These are phyloP conservation scores for Avena sativa DNA, from an alignment of 176 grass and related monocot species.

Conservation along the genomic window DNA sequence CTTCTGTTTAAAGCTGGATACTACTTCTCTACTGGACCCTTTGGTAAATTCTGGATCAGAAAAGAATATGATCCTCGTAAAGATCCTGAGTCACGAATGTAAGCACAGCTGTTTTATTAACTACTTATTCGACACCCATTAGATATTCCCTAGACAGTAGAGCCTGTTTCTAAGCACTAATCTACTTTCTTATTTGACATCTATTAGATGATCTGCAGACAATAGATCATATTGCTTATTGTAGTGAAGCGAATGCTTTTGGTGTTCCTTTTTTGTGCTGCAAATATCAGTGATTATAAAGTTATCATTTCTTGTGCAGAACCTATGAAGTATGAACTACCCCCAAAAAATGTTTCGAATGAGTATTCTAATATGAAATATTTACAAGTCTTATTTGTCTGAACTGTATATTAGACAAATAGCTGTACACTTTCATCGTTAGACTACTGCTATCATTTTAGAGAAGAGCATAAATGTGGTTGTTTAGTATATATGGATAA, in stretches of 20 bases:
- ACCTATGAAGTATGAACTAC: slow-evolving; percentile 15
- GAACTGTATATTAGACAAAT: slow-evolving; percentile 1
- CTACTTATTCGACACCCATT: slow-evolving; percentile 14
- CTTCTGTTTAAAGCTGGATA: slow-evolving; percentile 98
- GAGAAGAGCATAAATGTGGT: not conserved
- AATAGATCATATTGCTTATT: slow-evolving; percentile 7
- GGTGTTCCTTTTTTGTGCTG: not conserved
- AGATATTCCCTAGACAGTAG: slow-evolving; percentile 1
- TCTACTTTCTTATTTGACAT: slow-evolving; percentile 20
- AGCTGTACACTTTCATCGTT: not conserved
- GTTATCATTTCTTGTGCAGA: not conserved
- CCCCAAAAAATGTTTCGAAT: not conserved
- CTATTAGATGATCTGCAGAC: slow-evolving; percentile 28
- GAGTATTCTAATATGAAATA: not conserved
- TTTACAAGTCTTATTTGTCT: slow-evolving; percentile 4
- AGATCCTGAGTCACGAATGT: slow-evolving; percentile 87
- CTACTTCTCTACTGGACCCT: slow-evolving; percentile 93
- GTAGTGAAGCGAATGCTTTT: slow-evolving; percentile 24
- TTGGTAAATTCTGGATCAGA: slow-evolving; percentile 88
- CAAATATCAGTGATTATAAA: slow-evolving; percentile 12
- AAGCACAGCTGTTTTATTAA: slow-evolving; percentile 37
- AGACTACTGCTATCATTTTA: slow-evolving; percentile 14
- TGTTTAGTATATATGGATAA: slow-evolving; percentile 1
- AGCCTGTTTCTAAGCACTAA: slow-evolving; percentile 43
- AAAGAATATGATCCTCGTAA: slow-evolving; percentile 95